Evolutionary conservation across 1,139 yeast species (phyloP).

Genomic region (Geotrichum europaeum): DNA sequence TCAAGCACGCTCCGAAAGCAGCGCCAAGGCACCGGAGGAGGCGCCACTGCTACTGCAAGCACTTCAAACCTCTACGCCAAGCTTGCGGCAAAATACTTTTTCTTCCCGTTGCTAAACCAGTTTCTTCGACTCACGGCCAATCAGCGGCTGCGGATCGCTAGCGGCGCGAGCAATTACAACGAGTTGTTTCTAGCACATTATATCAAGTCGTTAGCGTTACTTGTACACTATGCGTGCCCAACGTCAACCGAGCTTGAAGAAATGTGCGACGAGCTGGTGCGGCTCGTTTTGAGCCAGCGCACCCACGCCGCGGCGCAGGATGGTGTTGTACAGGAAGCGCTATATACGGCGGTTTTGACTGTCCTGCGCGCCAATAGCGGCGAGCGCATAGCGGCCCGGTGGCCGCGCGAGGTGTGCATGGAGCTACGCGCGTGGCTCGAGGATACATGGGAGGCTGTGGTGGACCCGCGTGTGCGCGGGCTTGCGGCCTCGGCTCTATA

Average conservation of each 20-base stretch:
- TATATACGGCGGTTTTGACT: constrained; percentile 14
- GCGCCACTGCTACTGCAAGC: constrained; percentile 21
- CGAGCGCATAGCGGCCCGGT: constrained; percentile 34
- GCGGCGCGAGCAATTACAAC: constrained; percentile 47
- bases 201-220: constrained; percentile 50
- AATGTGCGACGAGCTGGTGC: constrained; percentile 52
- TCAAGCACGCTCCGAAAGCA: constrained; percentile 40
- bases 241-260: constrained; percentile 45
- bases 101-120: constrained; percentile 50
- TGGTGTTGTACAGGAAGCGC: constrained; percentile 5
- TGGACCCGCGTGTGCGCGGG: constrained; percentile 42
- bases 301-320: constrained; percentile 1
- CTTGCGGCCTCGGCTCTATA: constrained; percentile 49
- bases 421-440: constrained; percentile 41
- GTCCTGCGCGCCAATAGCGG: constrained; percentile 34
- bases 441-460: constrained; percentile 39
- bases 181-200: constrained; percentile 53
- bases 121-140: constrained; percentile 25
- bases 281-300: constrained; percentile 33
- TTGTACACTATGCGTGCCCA: constrained; percentile 56
- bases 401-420: constrained; percentile 33
- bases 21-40: constrained; percentile 16
- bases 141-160: constrained; percentile 10
- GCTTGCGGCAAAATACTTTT: constrained; percentile 44
- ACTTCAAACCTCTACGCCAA: constrained; percentile 38